Evolutionary conservation across 805 yeast species (phyloP), one percentile per base, ranked within the genome.

Genomic region (Metschnikowia vanudenii): DNA sequence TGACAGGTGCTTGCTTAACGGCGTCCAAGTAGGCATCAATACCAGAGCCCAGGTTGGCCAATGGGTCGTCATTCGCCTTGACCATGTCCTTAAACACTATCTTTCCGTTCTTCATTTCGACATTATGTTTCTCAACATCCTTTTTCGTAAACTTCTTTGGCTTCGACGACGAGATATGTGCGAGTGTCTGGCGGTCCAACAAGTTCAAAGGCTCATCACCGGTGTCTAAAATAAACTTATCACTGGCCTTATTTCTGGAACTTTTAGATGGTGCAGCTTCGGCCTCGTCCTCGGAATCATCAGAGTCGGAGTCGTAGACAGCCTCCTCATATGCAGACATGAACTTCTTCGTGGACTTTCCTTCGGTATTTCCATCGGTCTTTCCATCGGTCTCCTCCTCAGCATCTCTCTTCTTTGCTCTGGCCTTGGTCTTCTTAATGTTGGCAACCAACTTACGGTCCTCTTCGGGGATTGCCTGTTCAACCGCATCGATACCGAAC

Each of bases 21-120:
- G 99, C 99, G 52, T 90, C 97, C 54, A 90, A 79, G 64, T 94
- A 94, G 0, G 97, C 98, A 61, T 87, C 87, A 54, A 92, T 80
- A 14, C 97, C 96, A 38, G 74, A 62, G 4, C 65, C 66, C 45
- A 72, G 69, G 22, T 68, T 37, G 66, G 19, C 61, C 61, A 55
- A 71, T n/a, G 67, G 67, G 58, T 80, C 85, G 3, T 68, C 78
- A 4, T 56, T 52, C 18, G 63, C 68, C 13, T 65, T 72, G 19
- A 47, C 55, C 31, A 65, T 66, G 43, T 83, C 89, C 46, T 68
- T 74, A 58, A 89, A 78, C 45, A 88, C 79, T 46, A 87, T 63
- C 62, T 82, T 84, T 26, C 96, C 96, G 50, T 81, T 75, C 56
- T 73, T 71, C 41, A 81, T 80, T 46, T 52, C 50, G 40, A 56